Conservation (phyloP, 495 filamentous ascomycete genomes). For the Oleoguttula mirabilis region DNA sequence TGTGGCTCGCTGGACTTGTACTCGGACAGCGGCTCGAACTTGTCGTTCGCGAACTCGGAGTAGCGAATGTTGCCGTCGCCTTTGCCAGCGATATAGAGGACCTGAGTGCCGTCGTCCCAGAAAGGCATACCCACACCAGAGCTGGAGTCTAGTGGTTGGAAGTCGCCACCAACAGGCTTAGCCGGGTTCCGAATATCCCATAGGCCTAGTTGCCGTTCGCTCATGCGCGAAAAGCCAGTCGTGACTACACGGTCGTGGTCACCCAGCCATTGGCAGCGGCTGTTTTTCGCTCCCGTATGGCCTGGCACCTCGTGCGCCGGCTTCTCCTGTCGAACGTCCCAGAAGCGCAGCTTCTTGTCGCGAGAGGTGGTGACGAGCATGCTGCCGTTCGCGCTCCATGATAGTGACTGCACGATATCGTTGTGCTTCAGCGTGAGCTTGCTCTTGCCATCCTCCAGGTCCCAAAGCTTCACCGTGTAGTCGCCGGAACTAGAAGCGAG, state of each 20-base stretch:
- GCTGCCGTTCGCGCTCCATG: constrained; percentile 87
- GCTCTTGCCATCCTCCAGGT: constrained; percentile 66
- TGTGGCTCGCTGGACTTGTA: constrained; percentile 94
- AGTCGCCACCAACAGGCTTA: constrained; percentile 71
- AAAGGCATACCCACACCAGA: constrained; percentile 99
- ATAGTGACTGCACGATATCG: constrained; percentile 88
- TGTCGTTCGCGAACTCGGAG: constrained; percentile 93
- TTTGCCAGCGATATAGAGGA: constrained; percentile 88
- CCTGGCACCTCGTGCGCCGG: constrained; percentile 74
- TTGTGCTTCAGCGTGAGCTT: constrained; percentile 65
- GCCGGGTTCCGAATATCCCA: constrained; percentile 78
- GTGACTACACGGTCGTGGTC: constrained; percentile 90
- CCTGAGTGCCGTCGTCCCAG: constrained; percentile 94
- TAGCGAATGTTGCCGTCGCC: constrained; percentile 98
- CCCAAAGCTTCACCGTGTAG: constrained; percentile 91
- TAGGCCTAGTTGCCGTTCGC: constrained; percentile 85
- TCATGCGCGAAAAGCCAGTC: constrained; percentile 96
- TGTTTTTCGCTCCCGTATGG: constrained; percentile 91
- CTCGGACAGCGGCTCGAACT: constrained; percentile 90
- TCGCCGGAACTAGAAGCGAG: constrained; percentile 93
- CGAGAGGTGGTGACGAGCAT: constrained; percentile 86
- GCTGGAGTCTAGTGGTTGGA: constrained; percentile 78
- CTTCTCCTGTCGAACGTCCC: constrained; percentile 90
- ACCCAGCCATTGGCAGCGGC: constrained; percentile 89
- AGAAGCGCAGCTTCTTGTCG: constrained; percentile 94